Percentiles rank a stretch among this genome's conserved stretches.
Conservation (phyloP, 352 stramenopile genomes). For the Globisporangium emineosum region DNA sequence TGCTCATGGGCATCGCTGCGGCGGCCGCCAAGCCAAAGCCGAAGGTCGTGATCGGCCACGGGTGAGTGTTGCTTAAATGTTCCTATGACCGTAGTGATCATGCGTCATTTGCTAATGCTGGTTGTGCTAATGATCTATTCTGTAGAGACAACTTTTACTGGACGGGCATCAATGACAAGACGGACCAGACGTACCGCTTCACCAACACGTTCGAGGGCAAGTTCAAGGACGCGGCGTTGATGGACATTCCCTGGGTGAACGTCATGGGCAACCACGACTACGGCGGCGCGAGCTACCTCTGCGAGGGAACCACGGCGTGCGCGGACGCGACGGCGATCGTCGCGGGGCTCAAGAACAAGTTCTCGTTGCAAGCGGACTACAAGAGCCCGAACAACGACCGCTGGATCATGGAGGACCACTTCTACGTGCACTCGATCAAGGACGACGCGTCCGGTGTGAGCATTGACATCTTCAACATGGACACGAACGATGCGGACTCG, state of each 20-base stretch:
- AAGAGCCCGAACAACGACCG: constrained; percentile 76
- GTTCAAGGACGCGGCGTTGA: constrained; percentile 46
- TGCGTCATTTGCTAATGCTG: background rate
- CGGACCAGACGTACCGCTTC: constrained; percentile 46
- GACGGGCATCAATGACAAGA: constrained; percentile 45
- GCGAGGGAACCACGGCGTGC: constrained; percentile 24
- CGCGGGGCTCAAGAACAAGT: constrained; percentile 39
- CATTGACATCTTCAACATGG: constrained; percentile 86
- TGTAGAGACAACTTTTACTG: constrained; percentile 62
- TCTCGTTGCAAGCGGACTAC: constrained; percentile 72
- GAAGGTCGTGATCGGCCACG: constrained; percentile 61
- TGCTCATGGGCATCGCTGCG: constrained; percentile 58
- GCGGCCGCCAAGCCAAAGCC: constrained; percentile 32
- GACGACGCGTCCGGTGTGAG: constrained; percentile 54
- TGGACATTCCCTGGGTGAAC: constrained; percentile 54
- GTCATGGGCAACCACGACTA: constrained; percentile 76
- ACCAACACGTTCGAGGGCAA: constrained; percentile 54
- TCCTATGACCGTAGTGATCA: too few relatives aligned
- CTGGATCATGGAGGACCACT: constrained; percentile 81
- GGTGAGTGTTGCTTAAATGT: constrained; percentile 11
- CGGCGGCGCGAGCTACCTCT: constrained; percentile 57
- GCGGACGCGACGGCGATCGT: constrained; percentile 13
- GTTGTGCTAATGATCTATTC: background rate
- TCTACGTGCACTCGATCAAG: constrained; percentile 71
- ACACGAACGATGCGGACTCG: constrained; percentile 72